Percentiles rank a stretch among this genome's conserved stretches.
Evolutionary conservation across 2,329 filamentous ascomycete species (phyloP).

Genomic region (Cladophialophora immunda): DNA sequence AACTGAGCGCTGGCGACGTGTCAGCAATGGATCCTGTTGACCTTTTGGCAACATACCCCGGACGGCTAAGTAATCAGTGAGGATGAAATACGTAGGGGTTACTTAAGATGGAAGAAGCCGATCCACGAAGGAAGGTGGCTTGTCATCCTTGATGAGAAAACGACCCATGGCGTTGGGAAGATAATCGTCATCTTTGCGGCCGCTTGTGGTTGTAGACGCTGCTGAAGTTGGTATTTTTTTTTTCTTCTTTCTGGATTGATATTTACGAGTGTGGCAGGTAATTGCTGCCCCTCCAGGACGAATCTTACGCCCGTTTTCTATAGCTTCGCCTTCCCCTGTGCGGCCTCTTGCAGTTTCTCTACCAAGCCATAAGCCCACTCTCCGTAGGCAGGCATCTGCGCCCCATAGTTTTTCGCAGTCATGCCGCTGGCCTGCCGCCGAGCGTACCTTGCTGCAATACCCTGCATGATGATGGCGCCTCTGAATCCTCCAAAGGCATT

Average conservation of each 20-base stretch:
- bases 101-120: background rate
- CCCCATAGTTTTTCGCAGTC: conserved; percentile 76
- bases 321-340: conserved; percentile 51
- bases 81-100: background rate
- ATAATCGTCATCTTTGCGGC: background rate
- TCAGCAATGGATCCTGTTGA: background rate
- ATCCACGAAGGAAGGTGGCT: background rate
- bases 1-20: background rate
- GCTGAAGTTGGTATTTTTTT: no score
- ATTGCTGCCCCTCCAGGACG: background rate
- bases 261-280: background rate
- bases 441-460: conserved; percentile 89
- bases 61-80: background rate
- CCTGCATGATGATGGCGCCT: conserved; percentile 75
- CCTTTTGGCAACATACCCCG: background rate
- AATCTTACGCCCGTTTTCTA: conserved; percentile 45
- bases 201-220: background rate
- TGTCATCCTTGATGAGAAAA: background rate
- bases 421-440: conserved; percentile 87
- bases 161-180: background rate
- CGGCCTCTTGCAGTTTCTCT: conserved; percentile 53
- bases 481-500: conserved; percentile 70
- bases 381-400: conserved; percentile 74
- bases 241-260: background rate
- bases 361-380: conserved; percentile 81